Conservation (phyloP, 257 asterid species). For the Gynochthodes officinalis region DNA sequence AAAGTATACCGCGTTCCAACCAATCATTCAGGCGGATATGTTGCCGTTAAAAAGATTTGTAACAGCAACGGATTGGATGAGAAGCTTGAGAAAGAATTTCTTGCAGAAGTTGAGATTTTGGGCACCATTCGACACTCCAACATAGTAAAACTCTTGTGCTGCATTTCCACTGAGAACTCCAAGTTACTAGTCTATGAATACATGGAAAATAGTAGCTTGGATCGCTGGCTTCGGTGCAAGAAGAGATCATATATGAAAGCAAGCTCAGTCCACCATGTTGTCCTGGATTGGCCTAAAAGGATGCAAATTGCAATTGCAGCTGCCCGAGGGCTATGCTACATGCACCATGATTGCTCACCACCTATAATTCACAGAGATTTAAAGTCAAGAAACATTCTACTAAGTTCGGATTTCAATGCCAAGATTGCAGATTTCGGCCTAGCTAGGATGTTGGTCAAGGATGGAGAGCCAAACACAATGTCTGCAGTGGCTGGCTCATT, state of each 20-base stretch:
- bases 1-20: constrained; percentile 65
- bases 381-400: constrained; percentile 49
- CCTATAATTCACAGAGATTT: constrained; percentile 54
- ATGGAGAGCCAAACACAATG: constrained; percentile 33
- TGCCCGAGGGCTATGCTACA: constrained; percentile 38
- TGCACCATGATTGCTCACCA: constrained; percentile 39
- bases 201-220: constrained; percentile 76
- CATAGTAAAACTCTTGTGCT: constrained; percentile 75
- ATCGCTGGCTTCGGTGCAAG: constrained; percentile 65
- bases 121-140: constrained; percentile 69
- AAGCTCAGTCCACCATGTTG: constrained; percentile 35
- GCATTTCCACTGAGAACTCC: constrained; percentile 52
- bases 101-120: constrained; percentile 63
- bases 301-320: constrained; percentile 37
- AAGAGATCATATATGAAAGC: constrained; percentile 23
- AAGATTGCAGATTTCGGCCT: constrained; percentile 64
- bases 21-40: constrained; percentile 34
- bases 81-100: constrained; percentile 58
- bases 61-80: constrained; percentile 40
- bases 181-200: constrained; percentile 77
- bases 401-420: constrained; percentile 44
- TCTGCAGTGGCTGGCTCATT: constrained; percentile 42
- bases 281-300: constrained; percentile 41
- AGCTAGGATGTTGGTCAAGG: constrained; percentile 41
- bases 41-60: constrained; percentile 80